Evolutionary conservation across 208 protist species (phyloP).

Genomic region (Acanthamoeba lenticulata): DNA sequence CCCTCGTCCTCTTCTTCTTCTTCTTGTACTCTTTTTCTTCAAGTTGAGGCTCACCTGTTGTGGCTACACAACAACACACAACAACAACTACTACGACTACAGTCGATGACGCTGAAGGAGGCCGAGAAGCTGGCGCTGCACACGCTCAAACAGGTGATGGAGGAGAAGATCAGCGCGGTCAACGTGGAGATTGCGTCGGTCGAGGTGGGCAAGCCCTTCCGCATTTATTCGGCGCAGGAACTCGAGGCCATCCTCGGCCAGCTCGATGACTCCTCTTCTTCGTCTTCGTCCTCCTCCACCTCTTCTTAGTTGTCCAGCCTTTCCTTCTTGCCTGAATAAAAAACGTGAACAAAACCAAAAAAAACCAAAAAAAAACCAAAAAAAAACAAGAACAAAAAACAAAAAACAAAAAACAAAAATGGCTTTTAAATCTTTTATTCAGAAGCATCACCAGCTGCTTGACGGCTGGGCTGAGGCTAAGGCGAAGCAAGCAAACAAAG

Average conservation of each 20-base stretch:
- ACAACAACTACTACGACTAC: background rate
- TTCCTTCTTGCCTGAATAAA: too few species aligned
- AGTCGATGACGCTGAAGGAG: slow-evolving; percentile 95
- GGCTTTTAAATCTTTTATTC: too few species aligned
- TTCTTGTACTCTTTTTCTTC: background rate
- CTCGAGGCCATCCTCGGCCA: slow-evolving; percentile 92
- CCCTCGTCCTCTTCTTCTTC: slow-evolving; percentile 25
- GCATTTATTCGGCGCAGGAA: slow-evolving; percentile 91
- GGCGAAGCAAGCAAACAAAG: too few species aligned
- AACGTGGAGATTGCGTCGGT: slow-evolving; percentile 98
- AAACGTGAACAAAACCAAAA: too few species aligned
- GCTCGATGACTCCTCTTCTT: background rate
- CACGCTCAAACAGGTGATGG: slow-evolving; percentile 99
- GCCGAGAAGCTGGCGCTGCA: slow-evolving; percentile 95
- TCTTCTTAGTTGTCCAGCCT: too few species aligned
- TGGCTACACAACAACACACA: background rate
- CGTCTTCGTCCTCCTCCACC: background rate
- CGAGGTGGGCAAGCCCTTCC: slow-evolving; percentile 87
- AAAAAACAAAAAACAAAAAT: too few species aligned
- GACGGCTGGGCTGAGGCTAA: too few species aligned
- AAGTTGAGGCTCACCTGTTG: background rate
- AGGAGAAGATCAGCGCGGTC: slow-evolving; percentile 96
- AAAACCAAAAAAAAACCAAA: too few species aligned
- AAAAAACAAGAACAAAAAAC: too few species aligned
- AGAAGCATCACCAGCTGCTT: too few species aligned